These are phyloP conservation scores for Testicularia cyperi DNA, from an alignment of 1,284 basidiomycete species.

Conservation along the genomic window DNA sequence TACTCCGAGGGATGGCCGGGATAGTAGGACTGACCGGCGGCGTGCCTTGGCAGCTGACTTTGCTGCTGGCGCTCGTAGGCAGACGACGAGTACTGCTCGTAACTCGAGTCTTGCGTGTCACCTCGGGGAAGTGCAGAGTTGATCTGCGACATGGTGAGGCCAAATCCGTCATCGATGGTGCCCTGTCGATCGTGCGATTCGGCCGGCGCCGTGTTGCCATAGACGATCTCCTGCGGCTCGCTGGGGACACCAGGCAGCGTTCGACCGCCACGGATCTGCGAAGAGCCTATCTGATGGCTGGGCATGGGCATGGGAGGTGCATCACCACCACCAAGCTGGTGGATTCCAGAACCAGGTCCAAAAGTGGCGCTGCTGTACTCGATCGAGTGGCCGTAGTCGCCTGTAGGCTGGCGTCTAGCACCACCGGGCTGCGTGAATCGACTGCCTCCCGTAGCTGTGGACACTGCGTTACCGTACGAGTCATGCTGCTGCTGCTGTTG, in stretches of 20 bases:
- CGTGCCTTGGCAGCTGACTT: slow-evolving; percentile 15
- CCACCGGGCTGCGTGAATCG: slow-evolving; percentile 9
- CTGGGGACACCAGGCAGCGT: slow-evolving; percentile 18
- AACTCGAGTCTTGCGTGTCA: slow-evolving; percentile 12
- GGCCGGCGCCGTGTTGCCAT: slow-evolving; percentile 3
- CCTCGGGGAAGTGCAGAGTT: too few species aligned
- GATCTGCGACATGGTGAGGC: slow-evolving; percentile 18
- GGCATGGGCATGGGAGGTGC: too few species aligned
- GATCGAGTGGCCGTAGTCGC: slow-evolving; percentile 34
- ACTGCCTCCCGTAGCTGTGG: slow-evolving; percentile 10
- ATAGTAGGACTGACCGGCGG: too few species aligned
- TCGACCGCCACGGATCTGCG: slow-evolving; percentile 11
- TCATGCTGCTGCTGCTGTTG: slow-evolving; percentile 18
- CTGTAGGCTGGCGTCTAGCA: slow-evolving; percentile 23
- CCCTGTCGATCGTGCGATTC: slow-evolving; percentile 14
- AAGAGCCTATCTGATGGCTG: too few species aligned
- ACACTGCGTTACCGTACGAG: slow-evolving; percentile 18
- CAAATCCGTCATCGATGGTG: slow-evolving; percentile 45
- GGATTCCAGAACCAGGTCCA: slow-evolving; percentile 19
- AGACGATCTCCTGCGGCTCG: slow-evolving; percentile 19
- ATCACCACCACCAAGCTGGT: too few species aligned
- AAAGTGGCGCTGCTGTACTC: slow-evolving; percentile 40
- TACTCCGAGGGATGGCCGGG: not conserved
- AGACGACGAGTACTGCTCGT: slow-evolving; percentile 24
- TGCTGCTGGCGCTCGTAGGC: slow-evolving; percentile 21